Evolutionary conservation across 208 protist species (phyloP).

Genomic region (Tritrichomonas foetus): DNA sequence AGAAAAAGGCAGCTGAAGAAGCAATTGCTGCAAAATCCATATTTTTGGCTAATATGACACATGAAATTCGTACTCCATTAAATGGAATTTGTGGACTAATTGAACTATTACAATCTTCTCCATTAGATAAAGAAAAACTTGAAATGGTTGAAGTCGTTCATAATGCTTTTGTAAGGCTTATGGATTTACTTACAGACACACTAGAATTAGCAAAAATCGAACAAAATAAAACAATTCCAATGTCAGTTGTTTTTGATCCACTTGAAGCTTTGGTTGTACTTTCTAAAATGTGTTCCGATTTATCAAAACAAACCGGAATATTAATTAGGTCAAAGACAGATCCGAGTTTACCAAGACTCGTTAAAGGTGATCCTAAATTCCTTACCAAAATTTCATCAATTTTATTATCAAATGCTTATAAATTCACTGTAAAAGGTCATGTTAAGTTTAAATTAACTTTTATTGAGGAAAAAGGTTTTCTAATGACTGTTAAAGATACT

Average conservation of each 20-base stretch:
- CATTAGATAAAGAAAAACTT: background rate
- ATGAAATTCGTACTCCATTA: conserved; percentile 44
- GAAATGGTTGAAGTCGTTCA: background rate
- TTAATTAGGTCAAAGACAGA: background rate
- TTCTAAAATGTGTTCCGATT: too few species aligned
- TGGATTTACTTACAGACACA: conserved; percentile 34
- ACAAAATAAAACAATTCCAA: background rate
- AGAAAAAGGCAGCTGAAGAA: background rate
- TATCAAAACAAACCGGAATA: too few species aligned
- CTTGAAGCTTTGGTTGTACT: too few species aligned
- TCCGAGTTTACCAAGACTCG: background rate
- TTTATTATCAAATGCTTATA: conserved; percentile 57
- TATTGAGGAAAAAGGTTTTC: background rate
- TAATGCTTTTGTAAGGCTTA: background rate
- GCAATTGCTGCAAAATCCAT: background rate
- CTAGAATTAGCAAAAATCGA: conserved; percentile 43
- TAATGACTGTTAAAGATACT: background rate
- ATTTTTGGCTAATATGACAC: conserved; percentile 42
- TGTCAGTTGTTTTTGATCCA: background rate
- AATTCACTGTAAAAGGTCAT: conserved; percentile 50
- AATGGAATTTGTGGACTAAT: conserved; percentile 37
- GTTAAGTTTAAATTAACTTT: background rate
- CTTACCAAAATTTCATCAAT: conserved; percentile 55
- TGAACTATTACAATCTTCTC: background rate
- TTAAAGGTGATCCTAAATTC: background rate